A percentile compares a stretch with the other conserved stretches of the same genome.
Conservation (phyloP, 306 rosid genomes). For the Urtica urens region DNA sequence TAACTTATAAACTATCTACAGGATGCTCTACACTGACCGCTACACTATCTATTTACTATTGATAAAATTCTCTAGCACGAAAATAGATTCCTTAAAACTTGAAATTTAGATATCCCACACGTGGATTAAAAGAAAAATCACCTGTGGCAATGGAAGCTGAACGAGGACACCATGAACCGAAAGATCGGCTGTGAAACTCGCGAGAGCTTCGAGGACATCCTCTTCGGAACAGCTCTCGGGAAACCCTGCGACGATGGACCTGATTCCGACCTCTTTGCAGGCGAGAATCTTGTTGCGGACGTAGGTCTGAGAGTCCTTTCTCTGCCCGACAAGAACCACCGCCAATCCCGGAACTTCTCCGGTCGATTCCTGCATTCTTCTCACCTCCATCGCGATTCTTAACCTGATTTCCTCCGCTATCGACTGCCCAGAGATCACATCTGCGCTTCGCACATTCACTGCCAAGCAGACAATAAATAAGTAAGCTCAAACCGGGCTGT, state of each 20-base stretch:
- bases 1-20: too few relatives aligned
- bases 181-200: conserved; percentile 53
- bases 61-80: too few relatives aligned
- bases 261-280: conserved; percentile 79
- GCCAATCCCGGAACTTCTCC: conserved; percentile 86
- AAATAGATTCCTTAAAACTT: too few relatives aligned
- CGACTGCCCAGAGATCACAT: conserved; percentile 56
- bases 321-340: conserved; percentile 65
- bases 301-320: conserved; percentile 74
- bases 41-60: too few relatives aligned
- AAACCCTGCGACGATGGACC: conserved; percentile 40
- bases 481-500: neutral
- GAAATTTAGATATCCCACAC: too few relatives aligned
- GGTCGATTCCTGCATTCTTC: conserved; percentile 51
- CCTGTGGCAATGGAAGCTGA: conserved; percentile 95
- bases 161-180: conserved; percentile 88
- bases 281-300: conserved; percentile 77
- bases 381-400: conserved; percentile 57
- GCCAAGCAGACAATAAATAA: conserved; percentile 14
- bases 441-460: conserved; percentile 39
- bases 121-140: conserved; percentile 27
- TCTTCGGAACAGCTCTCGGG: conserved; percentile 52
- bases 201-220: conserved; percentile 44
- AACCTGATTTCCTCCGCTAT: conserved; percentile 54
- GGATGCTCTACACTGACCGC: too few relatives aligned